Evolutionary conservation across 2,329 filamentous ascomycete genomes (phyloP).

Genomic region (Colletotrichum lini): DNA sequence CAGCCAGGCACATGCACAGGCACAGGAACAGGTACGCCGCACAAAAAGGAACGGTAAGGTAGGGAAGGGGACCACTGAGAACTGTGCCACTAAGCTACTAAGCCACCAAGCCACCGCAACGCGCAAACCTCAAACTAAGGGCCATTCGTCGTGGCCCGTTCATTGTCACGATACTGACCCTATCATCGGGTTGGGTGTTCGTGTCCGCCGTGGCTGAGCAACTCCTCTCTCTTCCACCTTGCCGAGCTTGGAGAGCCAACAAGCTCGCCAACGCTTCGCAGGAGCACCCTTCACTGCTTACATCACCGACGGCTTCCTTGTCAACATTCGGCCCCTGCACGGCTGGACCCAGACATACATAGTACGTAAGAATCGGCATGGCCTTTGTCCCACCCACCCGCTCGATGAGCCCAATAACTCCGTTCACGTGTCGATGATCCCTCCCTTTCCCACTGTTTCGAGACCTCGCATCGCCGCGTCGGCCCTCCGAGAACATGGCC

Average conservation of each 20-base stretch:
- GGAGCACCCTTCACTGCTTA: neutral
- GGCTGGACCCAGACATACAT: neutral
- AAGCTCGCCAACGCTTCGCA: neutral
- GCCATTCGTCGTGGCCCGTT: neutral
- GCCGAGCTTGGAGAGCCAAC: neutral
- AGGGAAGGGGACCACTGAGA: neutral
- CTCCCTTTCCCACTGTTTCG: neutral
- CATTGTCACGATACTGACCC: neutral
- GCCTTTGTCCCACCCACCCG: neutral
- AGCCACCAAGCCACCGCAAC: slow-evolving; percentile 4
- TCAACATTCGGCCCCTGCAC: slow-evolving; percentile 15
- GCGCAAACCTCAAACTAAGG: neutral
- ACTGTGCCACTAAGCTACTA: neutral
- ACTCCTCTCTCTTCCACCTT: neutral
- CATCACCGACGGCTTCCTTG: neutral
- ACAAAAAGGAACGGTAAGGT: neutral
- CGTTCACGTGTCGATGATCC: slow-evolving; percentile 1
- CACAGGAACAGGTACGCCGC: neutral
- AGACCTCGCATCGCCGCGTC: slow-evolving; percentile 32
- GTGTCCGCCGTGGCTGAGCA: slow-evolving; percentile 21
- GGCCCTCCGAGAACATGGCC: slow-evolving; percentile 24
- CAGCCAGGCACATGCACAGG: slow-evolving; percentile 12
- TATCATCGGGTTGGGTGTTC: slow-evolving; percentile 1
- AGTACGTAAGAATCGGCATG: slow-evolving; percentile 11
- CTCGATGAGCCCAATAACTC: neutral